These are phyloP conservation scores for Sphaerobolus stellatus DNA, from an alignment of 1,284 basidiomycete genomes.

Conservation along the genomic window DNA sequence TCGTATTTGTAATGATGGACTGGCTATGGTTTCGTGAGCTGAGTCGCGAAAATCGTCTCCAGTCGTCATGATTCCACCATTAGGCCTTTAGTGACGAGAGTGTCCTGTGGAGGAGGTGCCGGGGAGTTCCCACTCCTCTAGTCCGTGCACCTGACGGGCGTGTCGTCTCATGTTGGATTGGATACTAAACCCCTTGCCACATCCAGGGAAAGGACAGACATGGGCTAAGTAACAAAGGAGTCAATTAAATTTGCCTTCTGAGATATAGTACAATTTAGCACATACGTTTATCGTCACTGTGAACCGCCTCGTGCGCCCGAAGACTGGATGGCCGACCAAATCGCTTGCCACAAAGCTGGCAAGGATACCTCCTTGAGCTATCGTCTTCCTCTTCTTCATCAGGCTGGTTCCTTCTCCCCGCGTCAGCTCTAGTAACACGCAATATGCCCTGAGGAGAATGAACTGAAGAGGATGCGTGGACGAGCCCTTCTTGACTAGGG, in stretches of 20 bases:
- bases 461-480: slow-evolving; percentile 7
- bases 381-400: not conserved
- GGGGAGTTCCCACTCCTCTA: too few species aligned
- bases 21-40: too few species aligned
- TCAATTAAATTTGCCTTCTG: not conserved
- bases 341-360: slow-evolving; percentile 62
- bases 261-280: not conserved
- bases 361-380: slow-evolving; percentile 53
- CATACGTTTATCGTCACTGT: slow-evolving; percentile 5
- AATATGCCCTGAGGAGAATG: slow-evolving; percentile 7
- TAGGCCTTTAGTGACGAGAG: too few species aligned
- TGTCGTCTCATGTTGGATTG: slow-evolving; percentile 81
- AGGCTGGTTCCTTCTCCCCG: not conserved
- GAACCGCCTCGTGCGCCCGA: slow-evolving; percentile 17
- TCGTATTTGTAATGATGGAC: too few species aligned
- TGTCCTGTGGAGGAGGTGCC: too few species aligned
- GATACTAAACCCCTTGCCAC: slow-evolving; percentile 73
- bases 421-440: slow-evolving; percentile 6
- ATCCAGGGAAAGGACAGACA: slow-evolving; percentile 67
- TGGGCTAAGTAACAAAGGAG: slow-evolving; percentile 48
- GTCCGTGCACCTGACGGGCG: slow-evolving; percentile 50
- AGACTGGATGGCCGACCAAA: slow-evolving; percentile 79
- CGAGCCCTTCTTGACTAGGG: not conserved
- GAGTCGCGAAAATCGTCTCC: too few species aligned
- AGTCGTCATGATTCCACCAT: too few species aligned